A percentile compares a stretch with the other conserved stretches of the same genome.
Conservation (phyloP, 2,329 filamentous ascomycete genomes). For the Aspergillus sp. region DNA sequence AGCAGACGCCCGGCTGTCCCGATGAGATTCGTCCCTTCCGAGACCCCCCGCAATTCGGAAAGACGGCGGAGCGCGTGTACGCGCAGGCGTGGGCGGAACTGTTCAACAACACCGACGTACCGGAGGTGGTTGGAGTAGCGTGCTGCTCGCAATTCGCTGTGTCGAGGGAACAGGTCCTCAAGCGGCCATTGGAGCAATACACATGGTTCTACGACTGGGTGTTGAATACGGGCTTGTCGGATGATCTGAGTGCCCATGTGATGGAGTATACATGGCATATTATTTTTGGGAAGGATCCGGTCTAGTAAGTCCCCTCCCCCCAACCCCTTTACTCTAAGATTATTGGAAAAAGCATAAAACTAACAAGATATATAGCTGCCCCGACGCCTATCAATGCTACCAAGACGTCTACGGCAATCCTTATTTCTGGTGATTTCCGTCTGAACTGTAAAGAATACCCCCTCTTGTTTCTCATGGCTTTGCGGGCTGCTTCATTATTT, state of each 20-base stretch:
- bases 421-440: slow-evolving; percentile 23
- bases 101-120: slow-evolving; percentile 41
- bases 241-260: slow-evolving; percentile 51
- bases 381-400: slow-evolving; percentile 60
- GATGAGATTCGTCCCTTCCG: slow-evolving; percentile 34
- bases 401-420: slow-evolving; percentile 59
- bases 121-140: slow-evolving; percentile 46
- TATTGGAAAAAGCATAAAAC: neutral
- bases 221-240: slow-evolving; percentile 46
- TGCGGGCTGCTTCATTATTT: too few species aligned
- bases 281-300: slow-evolving; percentile 36
- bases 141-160: slow-evolving; percentile 58
- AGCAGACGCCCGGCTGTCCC: slow-evolving; percentile 36
- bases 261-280: slow-evolving; percentile 61
- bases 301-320: slow-evolving; percentile 16
- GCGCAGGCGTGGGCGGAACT: slow-evolving; percentile 39
- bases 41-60: slow-evolving; percentile 28
- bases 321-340: neutral
- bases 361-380: slow-evolving; percentile 53
- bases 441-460: slow-evolving; percentile 8
- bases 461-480: neutral
- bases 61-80: slow-evolving; percentile 31
- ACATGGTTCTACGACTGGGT: slow-evolving; percentile 51
- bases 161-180: slow-evolving; percentile 46
- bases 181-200: slow-evolving; percentile 48